Evolutionary conservation across 306 rosid species (phyloP).

Genomic region (Rosa chinensis): DNA sequence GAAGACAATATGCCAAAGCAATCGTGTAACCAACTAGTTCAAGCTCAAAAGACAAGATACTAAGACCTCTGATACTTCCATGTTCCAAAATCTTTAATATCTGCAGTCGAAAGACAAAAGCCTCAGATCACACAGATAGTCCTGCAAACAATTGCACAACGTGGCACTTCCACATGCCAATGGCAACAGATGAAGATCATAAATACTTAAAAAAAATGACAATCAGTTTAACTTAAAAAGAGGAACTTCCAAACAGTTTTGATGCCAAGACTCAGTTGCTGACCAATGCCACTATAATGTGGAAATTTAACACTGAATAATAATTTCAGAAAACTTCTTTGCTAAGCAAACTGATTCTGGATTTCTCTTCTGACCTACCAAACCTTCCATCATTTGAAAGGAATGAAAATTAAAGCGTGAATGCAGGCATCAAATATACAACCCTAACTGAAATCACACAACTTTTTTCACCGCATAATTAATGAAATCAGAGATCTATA

Average conservation of each 20-base stretch:
- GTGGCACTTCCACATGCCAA: background rate
- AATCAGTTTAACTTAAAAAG: constrained; percentile 2
- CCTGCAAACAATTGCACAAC: background rate
- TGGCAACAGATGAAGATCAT: too few relatives aligned
- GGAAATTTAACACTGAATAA: too few relatives aligned
- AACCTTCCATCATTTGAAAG: background rate
- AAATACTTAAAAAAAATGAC: background rate
- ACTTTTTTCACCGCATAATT: background rate
- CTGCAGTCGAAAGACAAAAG: constrained; percentile 35
- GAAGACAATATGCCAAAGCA: constrained; percentile 84
- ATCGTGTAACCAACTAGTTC: constrained; percentile 89
- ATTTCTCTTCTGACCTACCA: background rate
- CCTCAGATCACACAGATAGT: background rate
- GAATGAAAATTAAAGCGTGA: background rate
- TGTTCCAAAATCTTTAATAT: constrained; percentile 69
- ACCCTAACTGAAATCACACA: too few relatives aligned
- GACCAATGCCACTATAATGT: too few relatives aligned
- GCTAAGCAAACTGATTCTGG: too few relatives aligned
- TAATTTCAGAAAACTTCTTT: background rate
- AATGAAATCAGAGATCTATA: constrained; percentile 1
- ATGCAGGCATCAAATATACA: background rate
- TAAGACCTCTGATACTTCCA: constrained; percentile 82
- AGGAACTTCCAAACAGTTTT: background rate
- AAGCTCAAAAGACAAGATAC: constrained; percentile 79
- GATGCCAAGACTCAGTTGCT: background rate